phyloP scores from a whole-genome alignment of 768 basidiomycete genomes.

The Serpula lacrymans region DNA sequence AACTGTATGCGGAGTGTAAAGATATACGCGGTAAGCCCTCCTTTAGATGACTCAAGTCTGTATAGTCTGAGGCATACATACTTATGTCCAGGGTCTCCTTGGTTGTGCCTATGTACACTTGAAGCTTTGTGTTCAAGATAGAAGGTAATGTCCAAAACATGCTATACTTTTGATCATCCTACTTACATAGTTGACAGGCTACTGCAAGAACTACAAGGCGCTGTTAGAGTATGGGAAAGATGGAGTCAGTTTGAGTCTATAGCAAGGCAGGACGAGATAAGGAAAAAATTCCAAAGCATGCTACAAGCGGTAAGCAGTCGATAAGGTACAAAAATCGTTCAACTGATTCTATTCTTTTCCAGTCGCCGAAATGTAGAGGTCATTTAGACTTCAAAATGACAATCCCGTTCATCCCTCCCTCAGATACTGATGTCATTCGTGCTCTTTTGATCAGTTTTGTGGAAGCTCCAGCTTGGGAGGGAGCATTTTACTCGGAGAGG shows the following conservation, averaged over 20 bases:
- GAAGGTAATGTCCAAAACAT: conserved; percentile 4
- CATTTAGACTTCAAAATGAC: conserved; percentile 7
- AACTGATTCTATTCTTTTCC: background rate
- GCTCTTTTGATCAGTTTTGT: conserved; percentile 17
- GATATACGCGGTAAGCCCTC: too few relatives aligned
- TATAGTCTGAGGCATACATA: too few relatives aligned
- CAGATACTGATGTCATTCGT: conserved; percentile 15
- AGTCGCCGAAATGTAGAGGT: conserved; percentile 8
- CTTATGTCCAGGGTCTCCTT: conserved; percentile 24
- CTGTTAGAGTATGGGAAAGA: conserved; percentile 8
- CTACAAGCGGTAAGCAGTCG: conserved; percentile 9
- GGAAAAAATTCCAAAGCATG: conserved; percentile 7
- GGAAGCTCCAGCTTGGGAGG: conserved; percentile 5
- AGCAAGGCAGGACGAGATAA: conserved; percentile 13
- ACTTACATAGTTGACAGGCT: conserved; percentile 1
- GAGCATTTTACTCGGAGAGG: conserved; percentile 13
- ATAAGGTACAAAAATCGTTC: too few relatives aligned
- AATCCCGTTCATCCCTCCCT: background rate
- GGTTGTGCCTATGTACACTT: conserved; percentile 21
- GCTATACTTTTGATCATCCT: background rate
- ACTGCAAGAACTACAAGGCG: conserved; percentile 3
- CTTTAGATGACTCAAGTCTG: too few relatives aligned
- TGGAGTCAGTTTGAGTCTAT: conserved; percentile 19
- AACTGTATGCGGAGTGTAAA: too few relatives aligned
- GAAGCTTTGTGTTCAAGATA: conserved; percentile 9